Evolutionary conservation across 495 filamentous ascomycete genomes (phyloP), one percentile per base, ranked within the genome.

Genomic region (Staphylotrichum tortipilum): DNA sequence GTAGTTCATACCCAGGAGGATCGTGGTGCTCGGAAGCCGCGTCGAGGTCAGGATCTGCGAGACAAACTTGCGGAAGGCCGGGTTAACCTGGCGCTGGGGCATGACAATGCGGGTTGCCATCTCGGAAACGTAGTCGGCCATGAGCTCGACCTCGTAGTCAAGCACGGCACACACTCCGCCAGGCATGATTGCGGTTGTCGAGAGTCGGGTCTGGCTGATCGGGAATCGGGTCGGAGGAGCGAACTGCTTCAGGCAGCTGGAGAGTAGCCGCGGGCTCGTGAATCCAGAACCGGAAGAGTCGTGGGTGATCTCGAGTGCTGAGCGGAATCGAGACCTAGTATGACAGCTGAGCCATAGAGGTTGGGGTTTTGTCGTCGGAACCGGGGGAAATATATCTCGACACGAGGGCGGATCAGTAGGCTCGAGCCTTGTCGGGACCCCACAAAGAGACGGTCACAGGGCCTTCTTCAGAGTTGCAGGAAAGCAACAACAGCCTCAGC

Each of bases 61-160:
- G 51, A 97, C 90, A 68, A 94, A 99, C 72, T 95, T 96, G 58
- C 89, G 82, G 67, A 92, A 97, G 39, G 88, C 81, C 17, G 83
- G 78, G 44, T 85, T 79, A 45, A 88, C 80, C 51, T 75, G 67
- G 36, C 61, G 67, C 64, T 77, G 80, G 64, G 84, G 82, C 57
- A 81, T 78, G 58, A 90, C 81, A 62, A 89, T 83, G 75, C 85
- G 84, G 58, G 76, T 78, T 44, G 92, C 82, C 82, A 90, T 94
- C 61, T 95, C 86, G 44, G 89, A 83, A 63, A 99, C 92, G 71
- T 95, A 99, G 62, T 96, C 90, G 47, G 89, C 86, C 89, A 97
- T 99, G 66, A 88, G 77, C 56, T 95, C 89, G 82, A 97, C 92
- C 65, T 97, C 92, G 68, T 99, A 99, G 73, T 99, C 94, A 65